Evolutionary conservation across 2,329 filamentous ascomycete genomes (phyloP), one percentile per base, ranked within the genome.

Genomic region (Hypoxylon sp.): DNA sequence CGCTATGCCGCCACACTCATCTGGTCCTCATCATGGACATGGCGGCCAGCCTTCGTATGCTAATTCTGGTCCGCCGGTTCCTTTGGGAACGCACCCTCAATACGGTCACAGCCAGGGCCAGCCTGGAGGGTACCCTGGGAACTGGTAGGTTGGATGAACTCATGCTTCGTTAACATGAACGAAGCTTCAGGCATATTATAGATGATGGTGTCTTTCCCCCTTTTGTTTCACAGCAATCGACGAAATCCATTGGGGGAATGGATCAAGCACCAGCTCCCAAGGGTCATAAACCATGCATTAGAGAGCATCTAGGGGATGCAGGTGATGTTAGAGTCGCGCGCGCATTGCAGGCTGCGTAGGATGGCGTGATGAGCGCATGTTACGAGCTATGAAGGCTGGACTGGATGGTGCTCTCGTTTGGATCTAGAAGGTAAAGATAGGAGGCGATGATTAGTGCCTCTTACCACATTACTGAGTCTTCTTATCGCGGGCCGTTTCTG

Each of bases 381-480:
- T 45, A 69, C 55, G 63, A 67, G 55, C 59, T 55, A 66, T 61
- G 64, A 69, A 52, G 46, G 42, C 27, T 40, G 53, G 55, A 49
- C 46, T 46, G 18, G 48, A 47, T 38, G 55, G 37, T 58, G 53
- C 51, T 59, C 38, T 65, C 59, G 58, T 61, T 58, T 62, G 47
- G 55, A 59, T 50, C 42, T 60, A 63, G 56, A 67, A 52, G 60
- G 49, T 55, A 65, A 64, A 59, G 51, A 64, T 59, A 64, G 58
- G 58, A 62, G 52, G 52, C 50, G 42, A 20, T 48, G 47, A 38
- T 23, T 29, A 41, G 49, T 56, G 41, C 52, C 27, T 47, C 45
- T 41, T 58, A 52, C 46, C 41, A 47, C 48, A 38, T 68, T 65
- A 76, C 64, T 76, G 74, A 62, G 69, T 70, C 69, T 81, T 82